Evolutionary conservation across 164 flowering plant genomes (phyloP).

Genomic region (Vitis amurensis): DNA sequence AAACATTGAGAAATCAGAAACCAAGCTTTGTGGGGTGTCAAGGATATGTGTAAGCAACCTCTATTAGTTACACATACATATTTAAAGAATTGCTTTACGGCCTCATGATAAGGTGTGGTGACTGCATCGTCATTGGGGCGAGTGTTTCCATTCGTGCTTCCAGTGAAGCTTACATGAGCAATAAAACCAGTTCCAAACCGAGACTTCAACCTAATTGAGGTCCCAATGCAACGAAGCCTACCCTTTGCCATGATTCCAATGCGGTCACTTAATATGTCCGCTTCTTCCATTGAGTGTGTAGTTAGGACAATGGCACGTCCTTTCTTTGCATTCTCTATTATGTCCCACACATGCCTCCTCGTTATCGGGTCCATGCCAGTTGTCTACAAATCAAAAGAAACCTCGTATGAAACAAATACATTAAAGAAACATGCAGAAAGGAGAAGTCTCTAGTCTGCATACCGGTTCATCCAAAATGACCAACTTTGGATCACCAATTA

Average conservation of each 20-base stretch:
- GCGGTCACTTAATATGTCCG: conserved; percentile 89
- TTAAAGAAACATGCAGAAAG: background rate
- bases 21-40: background rate
- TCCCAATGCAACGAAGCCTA: conserved; percentile 93
- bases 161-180: conserved; percentile 66
- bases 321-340: conserved; percentile 84
- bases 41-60: background rate
- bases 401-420: background rate
- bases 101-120: conserved; percentile 35
- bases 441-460: conserved; percentile 11
- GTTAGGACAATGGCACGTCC: conserved; percentile 88
- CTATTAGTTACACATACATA: conserved; percentile 29
- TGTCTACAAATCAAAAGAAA: conserved; percentile 53
- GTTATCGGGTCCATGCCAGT: conserved; percentile 99
- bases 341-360: conserved; percentile 97
- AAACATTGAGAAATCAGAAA: conserved; percentile 19
- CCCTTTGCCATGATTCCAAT: conserved; percentile 99
- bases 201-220: conserved; percentile 90
- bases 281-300: conserved; percentile 99
- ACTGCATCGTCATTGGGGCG: conserved; percentile 24
- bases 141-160: conserved; percentile 30
- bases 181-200: conserved; percentile 89
- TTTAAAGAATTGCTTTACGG: conserved; percentile 81
- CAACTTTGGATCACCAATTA: conserved; percentile 72
- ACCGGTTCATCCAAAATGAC: conserved; percentile 80